Evolutionary conservation across 257 asterid species (phyloP).

Genomic region (Handroanthus guayacan): DNA sequence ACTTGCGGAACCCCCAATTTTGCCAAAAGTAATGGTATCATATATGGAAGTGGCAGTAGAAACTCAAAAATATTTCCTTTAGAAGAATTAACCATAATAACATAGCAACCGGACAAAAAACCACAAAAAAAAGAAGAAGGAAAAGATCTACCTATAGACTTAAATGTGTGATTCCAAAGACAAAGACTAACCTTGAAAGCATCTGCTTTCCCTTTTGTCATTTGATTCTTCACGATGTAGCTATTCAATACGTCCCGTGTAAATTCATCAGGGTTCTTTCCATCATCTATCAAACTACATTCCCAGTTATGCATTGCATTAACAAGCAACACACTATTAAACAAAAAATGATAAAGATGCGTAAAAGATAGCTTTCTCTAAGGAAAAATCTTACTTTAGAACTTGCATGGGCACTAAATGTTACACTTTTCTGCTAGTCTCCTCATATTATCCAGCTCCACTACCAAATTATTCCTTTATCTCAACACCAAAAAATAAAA

Average conservation of each 20-base stretch:
- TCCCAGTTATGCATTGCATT: not conserved
- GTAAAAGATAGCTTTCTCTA: not conserved
- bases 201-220: slow-evolving; percentile 85
- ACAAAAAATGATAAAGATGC: not conserved
- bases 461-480: slow-evolving; percentile 73
- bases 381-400: slow-evolving; percentile 61
- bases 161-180: not conserved
- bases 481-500: slow-evolving; percentile 4
- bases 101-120: not conserved
- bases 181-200: slow-evolving; percentile 73
- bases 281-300: slow-evolving; percentile 89
- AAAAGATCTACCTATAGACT: not conserved
- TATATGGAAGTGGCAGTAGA: not conserved
- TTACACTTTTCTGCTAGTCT: slow-evolving; percentile 78
- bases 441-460: slow-evolving; percentile 86
- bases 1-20: not conserved
- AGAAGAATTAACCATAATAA: not conserved
- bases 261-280: slow-evolving; percentile 95
- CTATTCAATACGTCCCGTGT: slow-evolving; percentile 74
- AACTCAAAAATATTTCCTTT: not conserved
- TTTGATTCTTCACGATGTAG: slow-evolving; percentile 89
- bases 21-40: not conserved
- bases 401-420: slow-evolving; percentile 90
- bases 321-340: not conserved
- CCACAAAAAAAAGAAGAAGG: not conserved